Evolutionary conservation across 2,329 filamentous ascomycete species (phyloP), one percentile per base, ranked within the genome.

Genomic region (Calonectria henricotiae): DNA sequence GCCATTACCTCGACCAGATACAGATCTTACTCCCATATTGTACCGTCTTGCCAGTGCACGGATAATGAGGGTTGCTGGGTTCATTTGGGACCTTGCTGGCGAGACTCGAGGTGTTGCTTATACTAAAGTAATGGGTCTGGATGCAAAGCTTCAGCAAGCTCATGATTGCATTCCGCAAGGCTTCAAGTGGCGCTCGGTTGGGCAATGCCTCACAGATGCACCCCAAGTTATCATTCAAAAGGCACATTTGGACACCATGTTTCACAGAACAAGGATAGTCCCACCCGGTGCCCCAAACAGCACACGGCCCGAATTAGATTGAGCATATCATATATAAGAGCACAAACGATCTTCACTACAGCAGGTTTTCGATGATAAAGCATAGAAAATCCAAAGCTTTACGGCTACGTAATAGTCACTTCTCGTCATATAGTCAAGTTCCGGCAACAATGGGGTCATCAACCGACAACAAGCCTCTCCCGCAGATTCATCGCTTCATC

Each of bases 251-350:
- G 46, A 64, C 13, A 54, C 32, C 25, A 41, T 64, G 20, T 64
- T 54, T 67, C 76, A 84, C 46, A 84, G 84, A 66, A 82, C 80
- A 41, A 75, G 83, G 32, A 86, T 85, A 66, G 82, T 87, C 32
- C 77, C 87, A 20, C 20, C 20, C 20, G 20, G 20, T 20, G 20
- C 20, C 20, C 1, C 20, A 20, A 20, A 20, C 20, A 20, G 20
- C 20, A 20, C 20, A 20, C 20, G 20, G 20, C 20, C 20, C 20
- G 20, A 20, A 20, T 20, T 20, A 20, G 20, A 20, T 20, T 20
- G 20, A 20, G 20, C 20, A 20, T 20, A 20, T 20, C 20, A 20
- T 20, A 20, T 20, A 20, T 20, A 20, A 20, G 20, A 30, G 27
- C 27, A 30, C 27, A 30, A 7, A 5, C 27, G 27, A 30, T 30